phyloP scores from a whole-genome alignment of 2,329 filamentous ascomycete genomes.

The Exophiala sp. region DNA sequence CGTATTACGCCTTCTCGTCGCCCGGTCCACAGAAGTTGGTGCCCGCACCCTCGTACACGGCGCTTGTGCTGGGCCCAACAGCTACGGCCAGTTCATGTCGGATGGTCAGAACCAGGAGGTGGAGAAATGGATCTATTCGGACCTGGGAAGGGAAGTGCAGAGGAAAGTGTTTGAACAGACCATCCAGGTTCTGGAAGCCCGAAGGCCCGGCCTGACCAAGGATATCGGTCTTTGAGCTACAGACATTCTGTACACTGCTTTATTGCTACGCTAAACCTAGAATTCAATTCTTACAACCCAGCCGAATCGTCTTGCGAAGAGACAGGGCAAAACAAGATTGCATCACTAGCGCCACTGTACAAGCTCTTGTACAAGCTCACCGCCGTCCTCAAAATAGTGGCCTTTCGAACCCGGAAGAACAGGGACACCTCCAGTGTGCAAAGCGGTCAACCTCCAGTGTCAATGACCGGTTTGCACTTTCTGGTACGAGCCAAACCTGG shows the following conservation, averaged over 20 bases:
- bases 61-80: constrained; percentile 11
- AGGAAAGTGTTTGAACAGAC: constrained; percentile 43
- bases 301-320: too few species aligned
- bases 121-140: constrained; percentile 36
- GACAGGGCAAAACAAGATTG: too few species aligned
- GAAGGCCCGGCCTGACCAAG: constrained; percentile 35
- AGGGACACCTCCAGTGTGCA: too few species aligned
- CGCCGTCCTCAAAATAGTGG: too few species aligned
- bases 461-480: too few species aligned
- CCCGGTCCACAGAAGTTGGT: constrained; percentile 25
- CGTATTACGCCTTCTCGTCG: constrained; percentile 12
- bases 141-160: constrained; percentile 36
- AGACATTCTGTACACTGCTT: neutral
- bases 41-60: constrained; percentile 25
- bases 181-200: constrained; percentile 37
- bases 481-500: too few species aligned
- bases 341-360: too few species aligned
- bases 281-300: too few species aligned
- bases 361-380: too few species aligned
- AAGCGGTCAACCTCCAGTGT: too few species aligned
- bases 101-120: constrained; percentile 24
- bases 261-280: too few species aligned
- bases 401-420: too few species aligned
- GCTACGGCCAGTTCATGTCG: constrained; percentile 20
- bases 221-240: constrained; percentile 6